Conservation (phyloP, 257 asterid species). For the Ocimum tenuiflorum region DNA sequence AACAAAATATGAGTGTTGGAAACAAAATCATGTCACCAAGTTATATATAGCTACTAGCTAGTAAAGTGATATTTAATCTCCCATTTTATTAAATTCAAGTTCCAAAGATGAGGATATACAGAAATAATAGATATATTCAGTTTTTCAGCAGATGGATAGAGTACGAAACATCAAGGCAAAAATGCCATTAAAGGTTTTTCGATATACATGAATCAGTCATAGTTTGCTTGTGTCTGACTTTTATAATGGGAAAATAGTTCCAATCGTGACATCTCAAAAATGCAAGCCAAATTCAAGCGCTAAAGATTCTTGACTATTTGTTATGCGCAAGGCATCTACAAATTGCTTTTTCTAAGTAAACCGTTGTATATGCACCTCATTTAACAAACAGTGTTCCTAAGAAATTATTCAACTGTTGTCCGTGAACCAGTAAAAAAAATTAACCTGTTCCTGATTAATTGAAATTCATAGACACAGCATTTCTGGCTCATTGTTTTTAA, state of each 20-base stretch:
- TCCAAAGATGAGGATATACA: not conserved
- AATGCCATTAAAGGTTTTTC: not conserved
- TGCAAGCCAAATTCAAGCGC: not conserved
- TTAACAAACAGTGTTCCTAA: not conserved
- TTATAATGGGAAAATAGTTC: not conserved
- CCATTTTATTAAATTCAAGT: not conserved
- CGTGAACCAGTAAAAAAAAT: not conserved
- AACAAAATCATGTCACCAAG: not conserved
- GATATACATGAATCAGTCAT: not conserved
- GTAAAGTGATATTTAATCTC: constrained; percentile 10
- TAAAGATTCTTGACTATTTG: not conserved
- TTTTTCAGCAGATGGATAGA: not conserved
- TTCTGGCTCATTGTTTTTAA: not conserved
- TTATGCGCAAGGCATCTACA: not conserved
- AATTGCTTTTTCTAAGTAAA: not conserved
- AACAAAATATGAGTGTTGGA: not conserved
- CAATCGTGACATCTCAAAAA: not conserved
- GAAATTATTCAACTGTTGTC: not conserved
- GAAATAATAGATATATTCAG: not conserved
- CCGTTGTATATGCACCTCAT: not conserved
- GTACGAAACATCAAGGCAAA: not conserved
- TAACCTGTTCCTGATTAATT: not conserved
- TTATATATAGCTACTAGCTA: not conserved
- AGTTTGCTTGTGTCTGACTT: not conserved
- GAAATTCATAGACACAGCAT: not conserved